Percentiles rank a stretch among this genome's conserved stretches.
Evolutionary conservation across 2,329 filamentous ascomycete species (phyloP).

Genomic region (Colletotrichum sp.): DNA sequence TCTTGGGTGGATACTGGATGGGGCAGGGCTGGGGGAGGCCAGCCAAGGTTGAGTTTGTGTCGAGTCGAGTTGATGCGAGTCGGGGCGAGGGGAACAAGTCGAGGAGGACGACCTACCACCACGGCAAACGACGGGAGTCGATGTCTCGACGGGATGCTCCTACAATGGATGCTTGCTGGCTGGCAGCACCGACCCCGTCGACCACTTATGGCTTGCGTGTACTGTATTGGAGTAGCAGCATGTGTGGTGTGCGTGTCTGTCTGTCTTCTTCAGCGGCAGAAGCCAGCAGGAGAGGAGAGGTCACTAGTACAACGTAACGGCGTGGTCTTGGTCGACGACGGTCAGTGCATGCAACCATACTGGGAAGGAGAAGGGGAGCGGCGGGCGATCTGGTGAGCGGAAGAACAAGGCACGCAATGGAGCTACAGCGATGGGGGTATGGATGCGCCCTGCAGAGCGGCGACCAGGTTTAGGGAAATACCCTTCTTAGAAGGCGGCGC

Average conservation of each 20-base stretch:
- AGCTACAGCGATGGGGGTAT: constrained; percentile 24
- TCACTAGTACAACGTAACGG: constrained; percentile 13
- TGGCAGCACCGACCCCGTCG: constrained; percentile 28
- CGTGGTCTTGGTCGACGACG: constrained; percentile 11
- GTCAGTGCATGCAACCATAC: constrained; percentile 50
- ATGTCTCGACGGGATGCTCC: constrained; percentile 9
- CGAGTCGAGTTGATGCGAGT: constrained; percentile 15
- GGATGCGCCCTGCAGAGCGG: constrained; percentile 20
- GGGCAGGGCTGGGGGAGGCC: constrained; percentile 29
- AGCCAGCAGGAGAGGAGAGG: constrained; percentile 9
- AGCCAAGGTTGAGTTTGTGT: constrained; percentile 28
- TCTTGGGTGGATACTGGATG: constrained; percentile 45
- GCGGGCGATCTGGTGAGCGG: constrained; percentile 38
- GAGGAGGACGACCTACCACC: constrained; percentile 3
- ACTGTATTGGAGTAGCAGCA: background rate
- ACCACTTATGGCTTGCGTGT: background rate
- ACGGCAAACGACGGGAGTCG: background rate
- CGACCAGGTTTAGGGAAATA: constrained; percentile 21
- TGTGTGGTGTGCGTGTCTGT: background rate
- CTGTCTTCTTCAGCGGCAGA: constrained; percentile 33
- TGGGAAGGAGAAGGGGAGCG: constrained; percentile 52
- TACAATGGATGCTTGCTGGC: constrained; percentile 23
- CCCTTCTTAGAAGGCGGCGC: constrained; percentile 22
- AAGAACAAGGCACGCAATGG: constrained; percentile 22
- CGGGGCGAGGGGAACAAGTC: background rate